phyloP scores from a whole-genome alignment of 495 filamentous ascomycete genomes.

The Hypoxylon lenormandii region DNA sequence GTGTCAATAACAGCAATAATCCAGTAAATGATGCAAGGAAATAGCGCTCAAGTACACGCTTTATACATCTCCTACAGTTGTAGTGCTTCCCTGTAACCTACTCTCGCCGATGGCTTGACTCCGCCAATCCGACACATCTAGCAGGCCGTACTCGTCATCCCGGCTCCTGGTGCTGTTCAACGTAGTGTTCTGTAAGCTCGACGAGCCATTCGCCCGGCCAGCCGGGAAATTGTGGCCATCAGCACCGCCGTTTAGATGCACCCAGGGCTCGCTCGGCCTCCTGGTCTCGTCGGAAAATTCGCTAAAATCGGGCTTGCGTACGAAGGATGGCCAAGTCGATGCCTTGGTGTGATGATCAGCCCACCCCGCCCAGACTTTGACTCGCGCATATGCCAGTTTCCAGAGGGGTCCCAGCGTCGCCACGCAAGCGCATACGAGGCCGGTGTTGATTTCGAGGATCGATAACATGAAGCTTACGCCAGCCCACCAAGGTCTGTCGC shows the following conservation, averaged over 20 bases:
- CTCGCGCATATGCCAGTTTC: slow-evolving; percentile 29
- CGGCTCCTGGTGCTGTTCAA: slow-evolving; percentile 11
- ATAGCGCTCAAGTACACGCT: slow-evolving; percentile 2
- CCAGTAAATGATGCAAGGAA: background rate
- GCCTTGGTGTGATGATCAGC: slow-evolving; percentile 4
- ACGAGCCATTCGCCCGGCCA: slow-evolving; percentile 5
- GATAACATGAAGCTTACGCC: slow-evolving; percentile 49
- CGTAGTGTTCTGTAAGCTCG: slow-evolving; percentile 3
- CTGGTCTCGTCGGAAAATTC: slow-evolving; percentile 25
- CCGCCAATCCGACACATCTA: slow-evolving; percentile 22
- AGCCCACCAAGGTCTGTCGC: slow-evolving; percentile 44
- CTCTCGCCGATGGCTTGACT: slow-evolving; percentile 10
- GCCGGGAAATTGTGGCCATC: slow-evolving; percentile 12
- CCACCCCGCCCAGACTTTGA: slow-evolving; percentile 35
- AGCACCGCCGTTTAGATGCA: background rate
- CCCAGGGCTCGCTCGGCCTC: slow-evolving; percentile 13
- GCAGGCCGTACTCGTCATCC: slow-evolving; percentile 29
- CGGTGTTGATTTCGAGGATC: slow-evolving; percentile 56
- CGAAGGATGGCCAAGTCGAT: slow-evolving; percentile 36
- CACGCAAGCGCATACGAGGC: slow-evolving; percentile 54
- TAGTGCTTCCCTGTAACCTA: slow-evolving; percentile 3
- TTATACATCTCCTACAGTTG: slow-evolving; percentile 22
- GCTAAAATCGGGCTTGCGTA: slow-evolving; percentile 24
- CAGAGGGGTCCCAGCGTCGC: slow-evolving; percentile 48
- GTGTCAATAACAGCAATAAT: slow-evolving; percentile 6